Conservation (phyloP, 768 basidiomycete genomes). For the Lentinula edodes region DNA sequence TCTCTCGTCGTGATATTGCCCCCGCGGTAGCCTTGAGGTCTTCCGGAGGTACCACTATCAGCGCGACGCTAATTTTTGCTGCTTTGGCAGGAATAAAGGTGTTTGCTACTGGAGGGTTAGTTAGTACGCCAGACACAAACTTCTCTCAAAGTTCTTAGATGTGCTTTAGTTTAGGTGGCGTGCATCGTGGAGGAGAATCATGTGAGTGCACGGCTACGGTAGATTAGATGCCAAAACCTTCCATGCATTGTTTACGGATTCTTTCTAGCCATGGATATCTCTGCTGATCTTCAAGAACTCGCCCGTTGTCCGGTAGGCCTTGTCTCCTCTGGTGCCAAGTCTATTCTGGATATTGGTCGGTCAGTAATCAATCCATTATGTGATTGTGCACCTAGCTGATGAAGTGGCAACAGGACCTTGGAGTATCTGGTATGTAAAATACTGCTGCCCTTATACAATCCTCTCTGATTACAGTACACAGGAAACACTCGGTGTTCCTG, state of each 20-base stretch:
- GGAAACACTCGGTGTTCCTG: slow-evolving; percentile 11
- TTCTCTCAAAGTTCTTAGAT: slow-evolving; percentile 6
- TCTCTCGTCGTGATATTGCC: slow-evolving; percentile 79
- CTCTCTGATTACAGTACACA: neutral
- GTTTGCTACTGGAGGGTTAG: slow-evolving; percentile 90
- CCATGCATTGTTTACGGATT: neutral
- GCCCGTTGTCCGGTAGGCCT: slow-evolving; percentile 86
- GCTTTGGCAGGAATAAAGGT: slow-evolving; percentile 86
- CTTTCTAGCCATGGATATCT: slow-evolving; percentile 81
- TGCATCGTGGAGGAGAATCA: slow-evolving; percentile 71
- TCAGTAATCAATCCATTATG: slow-evolving; percentile 18
- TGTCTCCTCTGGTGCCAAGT: slow-evolving; percentile 91
- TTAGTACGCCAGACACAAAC: neutral
- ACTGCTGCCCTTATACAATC: neutral
- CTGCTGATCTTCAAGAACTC: slow-evolving; percentile 89
- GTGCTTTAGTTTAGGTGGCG: slow-evolving; percentile 64
- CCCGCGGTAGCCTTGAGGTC: slow-evolving; percentile 60
- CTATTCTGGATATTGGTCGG: slow-evolving; percentile 90
- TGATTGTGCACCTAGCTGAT: neutral
- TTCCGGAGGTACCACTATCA: slow-evolving; percentile 81
- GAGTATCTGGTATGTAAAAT: slow-evolving; percentile 59
- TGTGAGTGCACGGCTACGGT: slow-evolving; percentile 30
- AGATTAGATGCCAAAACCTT: neutral
- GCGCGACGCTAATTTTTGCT: slow-evolving; percentile 69
- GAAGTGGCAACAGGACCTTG: slow-evolving; percentile 46